phyloP scores from a whole-genome alignment of 1,139 yeast species.

The Debaryomycetaceae sp. region DNA sequence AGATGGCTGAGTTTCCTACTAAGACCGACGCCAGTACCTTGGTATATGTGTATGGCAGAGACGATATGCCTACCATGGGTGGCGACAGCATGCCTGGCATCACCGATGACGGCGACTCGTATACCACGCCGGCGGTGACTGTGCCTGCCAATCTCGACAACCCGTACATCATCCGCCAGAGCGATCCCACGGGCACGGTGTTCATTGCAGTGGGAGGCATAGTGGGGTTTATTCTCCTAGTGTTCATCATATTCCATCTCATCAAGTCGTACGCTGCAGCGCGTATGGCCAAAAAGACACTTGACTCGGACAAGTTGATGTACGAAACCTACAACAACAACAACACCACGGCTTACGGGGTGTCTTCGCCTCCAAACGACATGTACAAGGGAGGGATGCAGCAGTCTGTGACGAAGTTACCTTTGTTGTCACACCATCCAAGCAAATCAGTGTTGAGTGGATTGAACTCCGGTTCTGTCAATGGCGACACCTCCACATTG shows the following conservation, averaged over 20 bases:
- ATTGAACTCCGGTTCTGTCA: constrained; percentile 8
- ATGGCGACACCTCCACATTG: constrained; percentile 39
- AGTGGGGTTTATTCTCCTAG: constrained; percentile 53
- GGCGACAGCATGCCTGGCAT: background rate
- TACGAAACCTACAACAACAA: constrained; percentile 38
- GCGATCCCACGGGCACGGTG: constrained; percentile 67
- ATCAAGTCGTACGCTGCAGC: constrained; percentile 37
- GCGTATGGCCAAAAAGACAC: constrained; percentile 34
- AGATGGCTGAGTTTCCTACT: background rate
- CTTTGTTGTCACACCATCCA: constrained; percentile 28
- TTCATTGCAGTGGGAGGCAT: constrained; percentile 76
- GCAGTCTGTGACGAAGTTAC: constrained; percentile 32
- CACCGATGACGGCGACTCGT: constrained; percentile 12
- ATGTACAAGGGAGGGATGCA: constrained; percentile 18
- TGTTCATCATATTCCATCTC: constrained; percentile 39
- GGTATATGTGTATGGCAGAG: background rate
- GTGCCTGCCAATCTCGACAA: constrained; percentile 60
- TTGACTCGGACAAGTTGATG: constrained; percentile 28
- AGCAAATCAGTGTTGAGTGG: constrained; percentile 18
- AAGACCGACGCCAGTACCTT: background rate
- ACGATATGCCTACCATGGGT: background rate
- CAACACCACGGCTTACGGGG: constrained; percentile 35
- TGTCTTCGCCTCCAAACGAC: constrained; percentile 16
- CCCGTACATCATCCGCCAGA: constrained; percentile 56
- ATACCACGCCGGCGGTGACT: constrained; percentile 55